Conservation (phyloP, 2,329 filamentous ascomycete species). For the Exophiala bonariae region DNA sequence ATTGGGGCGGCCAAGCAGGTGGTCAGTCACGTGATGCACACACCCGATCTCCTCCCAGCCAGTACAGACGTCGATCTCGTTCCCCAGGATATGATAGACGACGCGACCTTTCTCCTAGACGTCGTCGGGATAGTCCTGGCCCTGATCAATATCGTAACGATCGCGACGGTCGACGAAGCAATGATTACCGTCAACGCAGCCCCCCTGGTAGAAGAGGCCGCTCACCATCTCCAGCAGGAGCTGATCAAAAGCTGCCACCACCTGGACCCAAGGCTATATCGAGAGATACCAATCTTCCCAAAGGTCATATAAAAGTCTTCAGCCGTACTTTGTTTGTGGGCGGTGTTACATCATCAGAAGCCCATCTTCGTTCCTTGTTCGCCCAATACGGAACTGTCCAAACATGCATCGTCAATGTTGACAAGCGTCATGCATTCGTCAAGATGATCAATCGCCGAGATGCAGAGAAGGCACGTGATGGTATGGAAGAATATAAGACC, state of each 20-base stretch:
- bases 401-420: constrained; percentile 96
- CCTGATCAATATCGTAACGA: constrained; percentile 62
- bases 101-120: constrained; percentile 62
- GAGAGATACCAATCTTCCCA: constrained; percentile 71
- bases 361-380: constrained; percentile 80
- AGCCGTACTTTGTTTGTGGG: constrained; percentile 96
- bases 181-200: constrained; percentile 83
- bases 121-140: constrained; percentile 66
- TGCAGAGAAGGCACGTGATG: constrained; percentile 78
- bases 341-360: constrained; percentile 83
- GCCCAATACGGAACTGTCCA: constrained; percentile 82
- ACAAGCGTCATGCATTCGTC: constrained; percentile 97
- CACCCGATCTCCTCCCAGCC: constrained; percentile 62
- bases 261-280: constrained; percentile 73
- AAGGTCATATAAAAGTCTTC: constrained; percentile 82
- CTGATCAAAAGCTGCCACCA: constrained; percentile 43
- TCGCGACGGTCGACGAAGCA: constrained; percentile 53
- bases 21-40: constrained; percentile 52
- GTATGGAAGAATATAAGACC: constrained; percentile 77
- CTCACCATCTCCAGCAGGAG: constrained; percentile 58
- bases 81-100: constrained; percentile 77
- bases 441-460: constrained; percentile 94
- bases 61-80: constrained; percentile 71
- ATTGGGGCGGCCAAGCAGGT: constrained; percentile 38
- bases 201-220: constrained; percentile 66